These are phyloP conservation scores for Bjerkandera adusta DNA, from an alignment of 1,284 basidiomycete genomes.

Conservation along the genomic window DNA sequence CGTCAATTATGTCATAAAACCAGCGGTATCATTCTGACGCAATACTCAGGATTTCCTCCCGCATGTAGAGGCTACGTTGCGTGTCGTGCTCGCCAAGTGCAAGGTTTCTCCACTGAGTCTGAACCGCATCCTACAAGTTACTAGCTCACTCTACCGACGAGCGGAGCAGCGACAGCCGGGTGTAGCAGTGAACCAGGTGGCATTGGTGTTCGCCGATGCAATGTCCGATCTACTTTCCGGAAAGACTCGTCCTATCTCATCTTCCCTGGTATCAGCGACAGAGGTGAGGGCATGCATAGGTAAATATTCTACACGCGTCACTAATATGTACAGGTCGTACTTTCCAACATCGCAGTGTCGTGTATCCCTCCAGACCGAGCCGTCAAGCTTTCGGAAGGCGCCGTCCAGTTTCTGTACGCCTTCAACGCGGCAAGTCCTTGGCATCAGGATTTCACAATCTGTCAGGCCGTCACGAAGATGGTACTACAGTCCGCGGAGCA, in stretches of 20 bases:
- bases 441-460: conserved; percentile 51
- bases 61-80: conserved; percentile 55
- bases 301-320: background rate
- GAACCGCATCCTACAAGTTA: conserved; percentile 49
- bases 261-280: conserved; percentile 47
- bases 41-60: conserved; percentile 51
- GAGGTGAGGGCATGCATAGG: conserved; percentile 53
- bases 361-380: conserved; percentile 23
- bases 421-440: conserved; percentile 43
- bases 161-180: conserved; percentile 26
- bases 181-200: conserved; percentile 37
- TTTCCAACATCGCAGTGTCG: conserved; percentile 7
- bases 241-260: conserved; percentile 49
- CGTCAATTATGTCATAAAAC: conserved; percentile 18
- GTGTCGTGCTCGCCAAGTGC: conserved; percentile 50
- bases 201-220: conserved; percentile 52
- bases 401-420: conserved; percentile 50
- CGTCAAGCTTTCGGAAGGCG: conserved; percentile 46
- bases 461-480: conserved; percentile 49
- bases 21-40: background rate
- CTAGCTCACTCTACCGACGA: conserved; percentile 38
- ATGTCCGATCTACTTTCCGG: conserved; percentile 50
- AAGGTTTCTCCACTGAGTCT: conserved; percentile 44
- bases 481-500: conserved; percentile 45
- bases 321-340: background rate